These are phyloP conservation scores for Cetradonia linearis DNA, from an alignment of 495 filamentous ascomycete species.

Conservation along the genomic window DNA sequence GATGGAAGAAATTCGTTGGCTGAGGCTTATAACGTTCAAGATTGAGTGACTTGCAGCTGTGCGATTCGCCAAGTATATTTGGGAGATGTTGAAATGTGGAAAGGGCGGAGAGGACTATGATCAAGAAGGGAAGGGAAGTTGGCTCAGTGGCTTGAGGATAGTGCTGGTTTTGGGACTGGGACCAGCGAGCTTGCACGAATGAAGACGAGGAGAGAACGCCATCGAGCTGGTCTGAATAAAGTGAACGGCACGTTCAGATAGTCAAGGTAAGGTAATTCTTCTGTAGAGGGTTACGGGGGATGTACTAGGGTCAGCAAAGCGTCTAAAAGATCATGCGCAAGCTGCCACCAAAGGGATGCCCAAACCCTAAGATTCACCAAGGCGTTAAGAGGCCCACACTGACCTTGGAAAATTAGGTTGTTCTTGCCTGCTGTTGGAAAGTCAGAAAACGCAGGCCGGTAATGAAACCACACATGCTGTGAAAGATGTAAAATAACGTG, in stretches of 20 bases:
- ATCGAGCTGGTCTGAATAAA: conserved; percentile 4
- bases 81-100: background rate
- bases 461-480: conserved; percentile 3
- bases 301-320: conserved; percentile 5
- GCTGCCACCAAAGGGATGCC: background rate
- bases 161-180: conserved; percentile 13
- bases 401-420: background rate
- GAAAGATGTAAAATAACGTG: background rate
- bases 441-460: background rate
- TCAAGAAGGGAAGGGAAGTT: conserved; percentile 8
- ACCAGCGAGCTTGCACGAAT: conserved; percentile 1
- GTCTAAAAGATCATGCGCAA: conserved; percentile 7
- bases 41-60: conserved; percentile 11
- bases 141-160: conserved; percentile 12
- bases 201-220: conserved; percentile 1
- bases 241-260: background rate
- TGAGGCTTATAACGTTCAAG: conserved; percentile 13
- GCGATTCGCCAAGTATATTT: background rate
- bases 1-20: conserved; percentile 5
- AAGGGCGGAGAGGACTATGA: conserved; percentile 7
- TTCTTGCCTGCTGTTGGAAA: background rate
- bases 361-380: background rate
- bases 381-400: background rate
- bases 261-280: background rate
- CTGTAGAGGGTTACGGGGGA: too few species aligned